Conservation (phyloP, 805 yeast genomes). For the Hanseniaspora hatyaiensis region DNA sequence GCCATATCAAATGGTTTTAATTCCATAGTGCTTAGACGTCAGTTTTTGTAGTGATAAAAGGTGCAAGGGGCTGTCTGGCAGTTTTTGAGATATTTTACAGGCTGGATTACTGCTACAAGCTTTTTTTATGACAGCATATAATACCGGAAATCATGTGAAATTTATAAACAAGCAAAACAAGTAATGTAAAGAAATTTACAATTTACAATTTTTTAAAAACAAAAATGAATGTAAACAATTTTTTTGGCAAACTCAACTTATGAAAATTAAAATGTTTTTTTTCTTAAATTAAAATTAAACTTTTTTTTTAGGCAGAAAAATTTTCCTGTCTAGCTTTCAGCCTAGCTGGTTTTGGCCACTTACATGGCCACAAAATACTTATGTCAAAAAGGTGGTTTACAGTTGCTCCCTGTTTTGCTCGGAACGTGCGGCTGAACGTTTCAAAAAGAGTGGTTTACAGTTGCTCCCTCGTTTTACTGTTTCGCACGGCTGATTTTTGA, state of each 20-base stretch:
- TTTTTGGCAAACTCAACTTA: not conserved
- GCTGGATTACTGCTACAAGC: too few relatives aligned
- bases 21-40: not conserved
- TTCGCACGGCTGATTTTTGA: not conserved
- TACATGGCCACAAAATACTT: not conserved
- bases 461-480: not conserved
- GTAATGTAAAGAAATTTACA: too few relatives aligned
- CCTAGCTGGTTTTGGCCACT: not conserved
- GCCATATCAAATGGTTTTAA: conserved; percentile 35
- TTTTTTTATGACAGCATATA: too few relatives aligned
- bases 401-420: not conserved
- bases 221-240: not conserved
- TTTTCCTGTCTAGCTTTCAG: not conserved
- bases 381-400: conserved; percentile 7
- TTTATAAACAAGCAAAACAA: too few relatives aligned
- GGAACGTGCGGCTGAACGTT: conserved; percentile 1
- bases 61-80: too few relatives aligned
- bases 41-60: too few relatives aligned
- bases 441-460: not conserved
- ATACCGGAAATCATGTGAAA: too few relatives aligned
- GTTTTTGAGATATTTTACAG: too few relatives aligned
- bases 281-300: not conserved
- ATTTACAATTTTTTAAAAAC: too few relatives aligned
- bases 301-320: not conserved
- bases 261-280: not conserved